Conservation (phyloP, 2,329 filamentous ascomycete species). For the Ceratocystiopsis brevicomis region DNA sequence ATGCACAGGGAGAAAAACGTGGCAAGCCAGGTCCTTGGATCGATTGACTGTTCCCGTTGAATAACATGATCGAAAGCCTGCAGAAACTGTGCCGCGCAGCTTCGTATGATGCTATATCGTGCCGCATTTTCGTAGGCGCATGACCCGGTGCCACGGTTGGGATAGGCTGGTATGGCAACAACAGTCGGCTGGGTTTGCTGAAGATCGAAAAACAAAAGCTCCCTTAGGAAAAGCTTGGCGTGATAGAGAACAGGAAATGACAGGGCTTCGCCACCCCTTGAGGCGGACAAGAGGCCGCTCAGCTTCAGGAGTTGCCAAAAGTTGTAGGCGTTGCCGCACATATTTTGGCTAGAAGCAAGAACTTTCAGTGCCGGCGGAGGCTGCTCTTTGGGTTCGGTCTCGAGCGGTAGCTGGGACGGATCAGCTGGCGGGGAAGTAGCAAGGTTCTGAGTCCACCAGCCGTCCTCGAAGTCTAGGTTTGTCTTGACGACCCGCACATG, state of each 20-base stretch:
- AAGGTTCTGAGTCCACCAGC: slow-evolving; percentile 36
- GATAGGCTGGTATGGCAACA: slow-evolving; percentile 18
- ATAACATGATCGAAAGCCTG: slow-evolving; percentile 31
- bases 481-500: slow-evolving; percentile 23
- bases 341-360: slow-evolving; percentile 33
- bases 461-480: slow-evolving; percentile 33
- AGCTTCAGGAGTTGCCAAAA: slow-evolving; percentile 33
- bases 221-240: slow-evolving; percentile 35
- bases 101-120: slow-evolving; percentile 28
- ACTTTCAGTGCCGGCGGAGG: slow-evolving; percentile 31
- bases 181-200: slow-evolving; percentile 29
- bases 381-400: slow-evolving; percentile 20
- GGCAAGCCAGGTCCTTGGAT: slow-evolving; percentile 29
- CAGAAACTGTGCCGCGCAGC: slow-evolving; percentile 31
- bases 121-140: slow-evolving; percentile 29
- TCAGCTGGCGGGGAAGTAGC: slow-evolving; percentile 21
- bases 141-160: slow-evolving; percentile 15
- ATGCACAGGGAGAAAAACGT: slow-evolving; percentile 36
- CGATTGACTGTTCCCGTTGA: slow-evolving; percentile 19
- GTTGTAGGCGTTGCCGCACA: slow-evolving; percentile 27
- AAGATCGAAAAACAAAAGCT: slow-evolving; percentile 34
- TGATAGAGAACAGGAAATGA: slow-evolving; percentile 31
- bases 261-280: slow-evolving; percentile 28
- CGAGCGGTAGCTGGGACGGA: slow-evolving; percentile 20
- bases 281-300: slow-evolving; percentile 29